A percentile compares a stretch with the other conserved stretches of the same genome.
These are phyloP conservation scores for Ogataea nitratoaversa DNA, from an alignment of 805 yeast genomes.

Conservation along the genomic window DNA sequence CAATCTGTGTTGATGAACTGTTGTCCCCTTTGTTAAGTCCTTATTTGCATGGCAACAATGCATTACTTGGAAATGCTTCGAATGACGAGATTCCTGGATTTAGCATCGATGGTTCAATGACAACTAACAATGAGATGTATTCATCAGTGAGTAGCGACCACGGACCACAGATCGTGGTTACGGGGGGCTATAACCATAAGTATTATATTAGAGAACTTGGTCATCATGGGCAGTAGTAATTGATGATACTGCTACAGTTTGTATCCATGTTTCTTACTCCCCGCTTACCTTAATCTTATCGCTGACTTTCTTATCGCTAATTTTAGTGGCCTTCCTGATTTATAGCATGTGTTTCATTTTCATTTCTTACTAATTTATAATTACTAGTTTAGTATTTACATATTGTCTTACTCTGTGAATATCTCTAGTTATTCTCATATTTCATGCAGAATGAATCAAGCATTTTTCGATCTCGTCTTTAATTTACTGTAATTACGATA, in stretches of 20 bases:
- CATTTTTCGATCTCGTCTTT: too few species aligned
- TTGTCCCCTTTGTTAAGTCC: conserved; percentile 47
- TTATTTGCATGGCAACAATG: conserved; percentile 9
- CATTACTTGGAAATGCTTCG: conserved; percentile 1
- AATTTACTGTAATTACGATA: too few species aligned
- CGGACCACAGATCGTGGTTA: conserved; percentile 26
- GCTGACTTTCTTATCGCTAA: too few species aligned
- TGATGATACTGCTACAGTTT: too few species aligned
- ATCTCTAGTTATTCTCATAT: too few species aligned
- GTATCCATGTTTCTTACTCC: not conserved
- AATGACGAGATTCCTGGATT: conserved; percentile 24
- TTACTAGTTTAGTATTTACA: too few species aligned
- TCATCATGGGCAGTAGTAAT: not conserved
- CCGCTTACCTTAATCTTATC: not conserved
- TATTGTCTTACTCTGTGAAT: too few species aligned
- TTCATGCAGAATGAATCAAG: too few species aligned
- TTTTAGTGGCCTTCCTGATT: too few species aligned
- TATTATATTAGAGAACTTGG: conserved; percentile 30
- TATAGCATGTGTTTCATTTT: not conserved
- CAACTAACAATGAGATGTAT: not conserved
- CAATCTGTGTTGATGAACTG: conserved; percentile 41
- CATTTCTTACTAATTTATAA: not conserved
- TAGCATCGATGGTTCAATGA: conserved; percentile 15
- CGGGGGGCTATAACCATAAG: conserved; percentile 33
- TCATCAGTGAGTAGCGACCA: not conserved